Base-by-base conservation (phyloP, 2,329 filamentous ascomycete species). In the Dothidotthia symphoricarpi region DNA sequence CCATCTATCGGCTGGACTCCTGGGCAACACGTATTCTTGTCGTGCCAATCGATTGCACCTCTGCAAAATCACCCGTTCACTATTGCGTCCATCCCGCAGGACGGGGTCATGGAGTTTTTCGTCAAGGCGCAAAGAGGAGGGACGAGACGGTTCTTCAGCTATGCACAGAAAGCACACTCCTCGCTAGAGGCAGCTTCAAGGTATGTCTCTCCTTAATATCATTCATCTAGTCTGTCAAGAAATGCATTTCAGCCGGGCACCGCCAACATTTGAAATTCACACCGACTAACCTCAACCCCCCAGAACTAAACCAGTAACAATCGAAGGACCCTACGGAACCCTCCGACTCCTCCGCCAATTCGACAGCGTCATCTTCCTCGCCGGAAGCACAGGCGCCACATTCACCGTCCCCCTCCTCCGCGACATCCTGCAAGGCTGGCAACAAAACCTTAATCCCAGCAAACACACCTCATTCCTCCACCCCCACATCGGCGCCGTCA, bases 41-140 rank as follows among this genome's bases (percentile, higher is more conserved):
- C 76, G 4, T 81, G 71, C 51, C 81, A 76, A 51, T 70, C 69
- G 0, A 57, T 82, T 25, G 70, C 72, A 13, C 79, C 78, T 1
- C 61, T 84, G 2, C 78, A 83, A 51, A 76, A 75, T 16, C 81
- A 85, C 47, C 82, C 81, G 0, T 84, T 84, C 53, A 83, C 80
- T 1, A 79, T 84, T 41, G 67, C 76, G 3, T 78, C 76, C 1
- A 69, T 81, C 10, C 75, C 77, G 0, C 67, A 69, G 26, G 78
- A 81, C 50, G 69, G 70, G 1, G 74, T 70, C 39, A 69, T 82
- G 57, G 76, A 80, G 34, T 80, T 82, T 43, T 56, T 78, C 3
- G 68, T 81, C 8, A 75, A 77, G 39, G 69, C 76, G 1, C 70
- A 79, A 49, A 70, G 66, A 24, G 78, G 77, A 10, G 75, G 70